Base-by-base conservation (phyloP, 331 rosid species). In the Arachis monticola region DNA sequence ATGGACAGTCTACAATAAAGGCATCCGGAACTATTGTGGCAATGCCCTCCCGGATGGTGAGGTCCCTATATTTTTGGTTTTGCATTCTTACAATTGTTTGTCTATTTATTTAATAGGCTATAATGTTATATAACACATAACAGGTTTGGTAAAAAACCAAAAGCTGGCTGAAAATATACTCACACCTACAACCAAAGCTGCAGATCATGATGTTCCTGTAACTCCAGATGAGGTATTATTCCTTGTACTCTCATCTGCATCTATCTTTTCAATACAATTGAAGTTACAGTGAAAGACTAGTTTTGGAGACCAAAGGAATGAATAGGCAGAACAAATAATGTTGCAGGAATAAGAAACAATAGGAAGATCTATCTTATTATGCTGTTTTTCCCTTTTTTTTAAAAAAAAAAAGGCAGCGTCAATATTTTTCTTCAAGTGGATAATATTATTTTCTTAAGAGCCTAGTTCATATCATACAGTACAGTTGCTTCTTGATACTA, bases 121-220 rank as follows among this genome's bases (percentile, higher is more conserved):
- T 66, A 38, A 4, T 38, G 41, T 38, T 3, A 70, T 3, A 67
- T 7, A 50, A 22, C 45, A 61, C 73, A 41, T 78, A n/a, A 52
- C 69, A 92, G 99, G 97, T 62, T 72, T 95, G 89, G 90, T 85
- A 17, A 95, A 95, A 85, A 95, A 91, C 76, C 89, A 95, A 69
- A 95, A 86, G 87, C 88, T 95, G 73, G 77, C 89, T 45, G 57
- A 83, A 67, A 90, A 82, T 86, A 95, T 95, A 71, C 89, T 95
- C 78, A 92, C 99, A 50, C 99, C 97, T 63, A 95, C 99, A 63
- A 92, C 99, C 58, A 95, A 95, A 81, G 97, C 99, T 76, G 90
- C 83, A 42, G 93, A 88, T 83, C 99, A 92, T 73, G 99, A 95
- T 35, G 91, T 83, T 80, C 99, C 97, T 38, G 85, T 95, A 60